A percentile compares a stretch with the other conserved stretches of the same genome.
phyloP scores from a whole-genome alignment of 495 filamentous ascomycete genomes.

The Tuber aestivum region DNA sequence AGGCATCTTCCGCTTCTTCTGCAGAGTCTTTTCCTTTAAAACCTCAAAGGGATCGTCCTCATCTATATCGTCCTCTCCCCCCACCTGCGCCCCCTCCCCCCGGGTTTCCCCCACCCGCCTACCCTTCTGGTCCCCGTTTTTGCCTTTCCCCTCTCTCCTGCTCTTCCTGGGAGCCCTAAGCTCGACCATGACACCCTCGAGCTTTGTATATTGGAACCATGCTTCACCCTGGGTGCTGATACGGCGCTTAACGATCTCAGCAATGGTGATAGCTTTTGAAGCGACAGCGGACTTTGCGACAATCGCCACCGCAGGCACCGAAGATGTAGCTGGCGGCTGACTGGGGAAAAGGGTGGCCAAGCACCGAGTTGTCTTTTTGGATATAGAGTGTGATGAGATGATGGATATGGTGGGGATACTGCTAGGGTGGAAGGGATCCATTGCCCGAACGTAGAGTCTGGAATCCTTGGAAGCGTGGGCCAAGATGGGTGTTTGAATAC shows the following conservation, averaged over 20 bases:
- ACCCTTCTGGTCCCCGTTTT: conserved; percentile 11
- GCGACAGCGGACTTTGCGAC: conserved; percentile 50
- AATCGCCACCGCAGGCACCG: conserved; percentile 36
- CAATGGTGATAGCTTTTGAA: conserved; percentile 58
- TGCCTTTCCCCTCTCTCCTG: neutral
- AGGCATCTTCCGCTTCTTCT: conserved; percentile 29
- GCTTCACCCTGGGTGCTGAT: conserved; percentile 49
- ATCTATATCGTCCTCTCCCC: conserved; percentile 39
- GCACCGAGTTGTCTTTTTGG: conserved; percentile 32
- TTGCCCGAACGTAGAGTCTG: neutral
- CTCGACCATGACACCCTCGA: conserved; percentile 45
- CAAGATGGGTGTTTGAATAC: neutral
- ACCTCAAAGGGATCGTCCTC: conserved; percentile 53
- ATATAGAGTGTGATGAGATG: conserved; percentile 30
- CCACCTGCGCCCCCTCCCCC: conserved; percentile 13
- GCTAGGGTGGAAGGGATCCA: neutral
- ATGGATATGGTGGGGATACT: conserved; percentile 32
- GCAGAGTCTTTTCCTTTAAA: conserved; percentile 41
- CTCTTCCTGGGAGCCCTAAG: conserved; percentile 8
- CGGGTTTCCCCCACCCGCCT: conserved; percentile 1
- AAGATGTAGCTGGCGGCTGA: neutral
- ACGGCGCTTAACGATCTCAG: conserved; percentile 59
- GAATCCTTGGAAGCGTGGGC: neutral
- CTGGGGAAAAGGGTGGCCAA: conserved; percentile 36
- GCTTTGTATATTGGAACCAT: conserved; percentile 59